Evolutionary conservation across 257 asterid genomes (phyloP).

Genomic region (Capsicum rhomboideum): DNA sequence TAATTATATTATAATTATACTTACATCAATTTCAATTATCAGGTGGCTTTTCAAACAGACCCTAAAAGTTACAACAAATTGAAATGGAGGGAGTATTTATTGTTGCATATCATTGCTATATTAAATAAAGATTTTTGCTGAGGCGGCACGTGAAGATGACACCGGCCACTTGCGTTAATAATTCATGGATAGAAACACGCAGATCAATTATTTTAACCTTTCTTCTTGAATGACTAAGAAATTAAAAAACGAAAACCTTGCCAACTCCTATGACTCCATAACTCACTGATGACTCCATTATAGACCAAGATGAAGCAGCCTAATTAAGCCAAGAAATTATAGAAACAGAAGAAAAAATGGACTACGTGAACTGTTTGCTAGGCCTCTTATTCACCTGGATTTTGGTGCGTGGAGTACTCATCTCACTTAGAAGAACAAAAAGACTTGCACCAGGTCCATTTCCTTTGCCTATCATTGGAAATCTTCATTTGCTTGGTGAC

Average conservation of each 20-base stretch:
- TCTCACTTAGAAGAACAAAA: neutral
- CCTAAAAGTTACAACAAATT: too few species aligned
- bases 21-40: too few species aligned
- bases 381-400: constrained; percentile 31
- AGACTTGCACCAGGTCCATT: constrained; percentile 24
- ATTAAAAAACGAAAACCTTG: neutral
- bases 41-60: too few species aligned
- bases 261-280: neutral
- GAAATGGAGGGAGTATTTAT: too few species aligned
- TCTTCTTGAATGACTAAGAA: neutral
- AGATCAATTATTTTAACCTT: neutral
- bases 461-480: constrained; percentile 68
- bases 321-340: neutral
- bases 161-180: neutral
- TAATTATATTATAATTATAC: too few species aligned
- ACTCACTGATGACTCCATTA: neutral
- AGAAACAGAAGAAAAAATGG: neutral
- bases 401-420: neutral
- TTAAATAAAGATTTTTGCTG: too few species aligned
- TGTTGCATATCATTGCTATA: too few species aligned
- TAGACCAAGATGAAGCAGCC: neutral
- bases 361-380: constrained; percentile 16
- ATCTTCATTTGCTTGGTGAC: constrained; percentile 63
- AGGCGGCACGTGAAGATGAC: too few species aligned
- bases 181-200: neutral